Conservation (phyloP, 495 filamentous ascomycete species). For the Trichoderma asperelloides region DNA sequence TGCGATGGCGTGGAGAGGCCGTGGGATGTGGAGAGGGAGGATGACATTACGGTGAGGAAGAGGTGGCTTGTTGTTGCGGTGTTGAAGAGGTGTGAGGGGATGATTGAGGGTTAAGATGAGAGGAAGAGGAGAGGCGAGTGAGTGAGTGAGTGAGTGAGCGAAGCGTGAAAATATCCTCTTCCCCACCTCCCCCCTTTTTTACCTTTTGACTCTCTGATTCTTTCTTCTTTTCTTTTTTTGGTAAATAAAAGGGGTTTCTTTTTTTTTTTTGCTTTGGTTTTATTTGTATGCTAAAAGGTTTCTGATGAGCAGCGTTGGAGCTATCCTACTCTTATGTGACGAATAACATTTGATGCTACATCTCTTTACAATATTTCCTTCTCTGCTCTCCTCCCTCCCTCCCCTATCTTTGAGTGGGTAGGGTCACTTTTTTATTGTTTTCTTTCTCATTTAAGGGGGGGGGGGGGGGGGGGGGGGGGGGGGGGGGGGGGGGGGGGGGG, state of each 20-base stretch:
- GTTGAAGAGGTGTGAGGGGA: conserved; percentile 32
- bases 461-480: too few relatives aligned
- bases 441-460: not conserved
- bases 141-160: too few relatives aligned
- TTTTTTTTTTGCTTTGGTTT: not conserved
- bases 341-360: not conserved
- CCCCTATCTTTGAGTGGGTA: too few relatives aligned
- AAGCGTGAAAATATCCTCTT: too few relatives aligned
- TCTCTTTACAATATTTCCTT: not conserved
- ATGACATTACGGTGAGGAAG: conserved; percentile 58
- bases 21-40: conserved; percentile 59
- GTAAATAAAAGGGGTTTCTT: not conserved
- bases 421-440: not conserved
- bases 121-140: too few relatives aligned
- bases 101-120: not conserved
- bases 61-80: conserved; percentile 71
- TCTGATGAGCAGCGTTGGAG: too few relatives aligned
- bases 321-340: not conserved
- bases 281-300: not conserved
- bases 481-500: too few relatives aligned
- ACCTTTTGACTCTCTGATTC: too few relatives aligned
- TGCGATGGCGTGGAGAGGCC: conserved; percentile 53
- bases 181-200: too few relatives aligned
- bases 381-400: not conserved
- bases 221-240: not conserved